Percentiles rank a stretch among this genome's conserved stretches.
These are phyloP conservation scores for Zalerion maritima DNA, from an alignment of 495 filamentous ascomycete genomes.

Conservation along the genomic window DNA sequence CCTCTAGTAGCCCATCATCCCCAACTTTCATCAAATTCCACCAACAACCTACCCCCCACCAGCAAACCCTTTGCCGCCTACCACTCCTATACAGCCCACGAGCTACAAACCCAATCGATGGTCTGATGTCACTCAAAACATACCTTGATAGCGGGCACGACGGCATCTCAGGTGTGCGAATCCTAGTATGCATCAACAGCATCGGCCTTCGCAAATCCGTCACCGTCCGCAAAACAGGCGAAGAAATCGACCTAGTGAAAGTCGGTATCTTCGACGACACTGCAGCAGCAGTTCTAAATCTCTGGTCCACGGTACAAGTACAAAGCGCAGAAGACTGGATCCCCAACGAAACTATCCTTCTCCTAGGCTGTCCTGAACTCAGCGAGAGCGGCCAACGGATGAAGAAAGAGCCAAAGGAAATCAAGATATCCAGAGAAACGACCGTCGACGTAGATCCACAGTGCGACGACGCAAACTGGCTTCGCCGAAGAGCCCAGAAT, in stretches of 20 bases:
- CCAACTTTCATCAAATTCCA: too few species aligned
- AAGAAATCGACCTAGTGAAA: slow-evolving; percentile 21
- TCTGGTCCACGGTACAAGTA: slow-evolving; percentile 30
- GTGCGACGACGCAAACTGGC: slow-evolving; percentile 33
- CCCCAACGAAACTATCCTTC: slow-evolving; percentile 27
- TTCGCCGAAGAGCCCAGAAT: too few species aligned
- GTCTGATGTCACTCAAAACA: slow-evolving; percentile 31
- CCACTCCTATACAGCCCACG: too few species aligned
- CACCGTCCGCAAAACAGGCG: slow-evolving; percentile 26
- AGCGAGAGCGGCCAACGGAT: too few species aligned
- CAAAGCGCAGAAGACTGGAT: slow-evolving; percentile 25
- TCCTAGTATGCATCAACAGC: slow-evolving; percentile 33
- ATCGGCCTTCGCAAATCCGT: slow-evolving; percentile 31
- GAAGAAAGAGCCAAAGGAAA: too few species aligned
- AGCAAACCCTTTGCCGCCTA: too few species aligned
- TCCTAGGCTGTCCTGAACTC: too few species aligned
- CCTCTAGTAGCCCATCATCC: too few species aligned
- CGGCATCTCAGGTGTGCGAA: slow-evolving; percentile 20
- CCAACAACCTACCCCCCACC: too few species aligned
- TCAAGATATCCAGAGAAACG: too few species aligned
- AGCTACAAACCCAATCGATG: slow-evolving; percentile 11
- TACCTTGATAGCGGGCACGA: slow-evolving; percentile 32
- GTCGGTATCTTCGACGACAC: slow-evolving; percentile 38
- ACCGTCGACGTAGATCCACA: slow-evolving; percentile 34
- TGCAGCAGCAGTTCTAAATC: slow-evolving; percentile 25